Evolutionary conservation across 2,329 filamentous ascomycete genomes (phyloP), one percentile per base, ranked within the genome.

Genomic region (Ophiostoma ulmi): DNA sequence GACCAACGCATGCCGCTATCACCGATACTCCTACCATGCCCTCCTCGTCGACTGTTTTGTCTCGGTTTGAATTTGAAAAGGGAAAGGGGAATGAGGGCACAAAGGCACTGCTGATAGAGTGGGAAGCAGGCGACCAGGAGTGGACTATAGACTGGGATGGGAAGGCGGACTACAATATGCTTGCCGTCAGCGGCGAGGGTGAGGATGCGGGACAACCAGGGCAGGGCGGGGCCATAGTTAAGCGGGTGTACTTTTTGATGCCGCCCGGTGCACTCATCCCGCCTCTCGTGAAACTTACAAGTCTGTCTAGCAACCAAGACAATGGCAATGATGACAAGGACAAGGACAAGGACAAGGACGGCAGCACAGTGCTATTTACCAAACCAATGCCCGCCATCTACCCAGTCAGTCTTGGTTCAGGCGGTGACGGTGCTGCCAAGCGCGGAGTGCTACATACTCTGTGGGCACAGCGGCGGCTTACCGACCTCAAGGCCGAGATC

Each of bases 21-120:
- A 39, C 66, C 17, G 31, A 39, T 52, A 39, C 41, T 26, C 41
- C 61, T 11, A 38, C 11, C 8, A 55, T 61, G 17, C 26, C 58
- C 17, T 80, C 83, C 4, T 82, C 83, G 14, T 75, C 78, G 22
- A 73, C 80, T 71, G 90, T 90, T n/a, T 83, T 93, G 65, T 90
- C 92, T 65, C 89, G 93, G 72, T 97, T 96, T 80, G 93, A 97
- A 78, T 96, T 97, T 77, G 91, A 94, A 80, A 84, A 87, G 0
- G 90, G 89, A 48, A 87, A 86, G 78, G 90, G 88, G 68, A 92
- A 92, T 76, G 90, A 94, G 74, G 93, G 93, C 58, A 96, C 92
- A 73, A 97, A 97, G 82, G 90, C 97, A 73, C 82, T 97, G 75
- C 95, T 97, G 92, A 90, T 97, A 55, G 93, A 97, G 79, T 97